Base-by-base conservation (phyloP, 805 yeast species). In the Yamadazyma philogaea region DNA sequence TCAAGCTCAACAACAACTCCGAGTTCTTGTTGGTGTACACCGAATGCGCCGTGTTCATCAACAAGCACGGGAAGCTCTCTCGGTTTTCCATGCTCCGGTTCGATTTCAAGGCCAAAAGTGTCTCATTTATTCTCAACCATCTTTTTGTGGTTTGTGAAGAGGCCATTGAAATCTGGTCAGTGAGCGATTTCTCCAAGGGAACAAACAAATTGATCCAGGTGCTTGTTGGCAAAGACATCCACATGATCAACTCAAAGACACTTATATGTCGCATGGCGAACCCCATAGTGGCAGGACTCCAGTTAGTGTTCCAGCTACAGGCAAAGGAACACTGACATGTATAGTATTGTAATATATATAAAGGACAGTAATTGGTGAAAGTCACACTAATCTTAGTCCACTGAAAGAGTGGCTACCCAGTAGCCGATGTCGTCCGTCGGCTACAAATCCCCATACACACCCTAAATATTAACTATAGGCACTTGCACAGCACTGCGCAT, bases 151-250 rank as follows among this genome's bases (percentile, higher is more conserved):
- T 79, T 21, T 79, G 83, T 32, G 80, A 81, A 16, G 88, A 84
- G 49, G 73, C 81, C 36, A 69, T 86, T 7, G 95, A 87, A 54
- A 70, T 87, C 2, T 79, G 89, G 67, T 72, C 79, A 27, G 64
- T 83, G 19, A 73, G 74, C 34, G 74, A 69, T 46, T 60, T 63
- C 39, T 70, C 72, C 15, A 61, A 61, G 15, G 72, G 73, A 3
- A 47, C 74, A 8, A 70, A 64, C 42, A 74, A 74, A 27, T 74
- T 83, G 10, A 68, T 76, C 17, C 95, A 87, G 57, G 82, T 86
- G 4, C 71, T 87, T 31, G 75, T 81, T 3, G 91, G 91, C 17
- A 83, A 81, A 55, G 86, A 79, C 50, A 75, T 87, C 24, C 52
- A 48, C 14, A 46, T 63, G 54, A 45, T 67, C 7, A 42, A 43